Base-by-base conservation (phyloP, 2,329 filamentous ascomycete species). In the Fusarium nisikadoi region DNA sequence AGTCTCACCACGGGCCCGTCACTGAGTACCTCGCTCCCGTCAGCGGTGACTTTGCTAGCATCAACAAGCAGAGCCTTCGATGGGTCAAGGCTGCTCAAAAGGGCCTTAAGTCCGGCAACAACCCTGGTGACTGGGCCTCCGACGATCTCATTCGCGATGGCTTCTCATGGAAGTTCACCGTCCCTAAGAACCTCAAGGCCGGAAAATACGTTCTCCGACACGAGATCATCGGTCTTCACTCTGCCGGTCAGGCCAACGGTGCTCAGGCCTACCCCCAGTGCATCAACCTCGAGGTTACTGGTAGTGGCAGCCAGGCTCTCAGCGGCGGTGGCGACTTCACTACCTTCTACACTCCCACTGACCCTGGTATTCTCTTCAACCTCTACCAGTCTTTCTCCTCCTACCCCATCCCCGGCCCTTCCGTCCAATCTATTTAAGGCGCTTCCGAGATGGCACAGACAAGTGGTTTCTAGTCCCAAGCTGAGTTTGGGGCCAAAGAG, bases 11-110 rank as follows among this genome's bases (percentile, higher is more conserved):
- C 71, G 89, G 89, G 5, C 89, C 89, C 23, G 84, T 91, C 72
- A 84, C 90, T 72, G 86, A 86, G 77, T 91, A 91, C 82, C 81
- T 91, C 41, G 89, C 89, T 64, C 83, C 84, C 71, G 83, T 84
- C 52, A 68, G 66, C 25, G 86, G 84, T 33, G 86, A 89, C 77
- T 90, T 87, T 77, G 80, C 84, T 27, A 81, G 81, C 11, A 85
- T 86, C 59, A 84, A 86, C 80, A 87, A 88, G 80, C 79, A 79
- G 10, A 76, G 79, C 23, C 84, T 91, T 41, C 78, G 85, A 68
- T 91, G 86, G 80, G 87, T 88, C 84, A 92, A 92, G 85, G 87
- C 91, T 63, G 84, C 84, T 33, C 83, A 86, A 72, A 81, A 79
- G 31, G 90, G 89, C 60, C 83, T 89, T 46, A 80, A 86, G 65